Evolutionary conservation across 2,329 filamentous ascomycete genomes (phyloP), one percentile per base, ranked within the genome.

Genomic region (Fusarium subtropicale): DNA sequence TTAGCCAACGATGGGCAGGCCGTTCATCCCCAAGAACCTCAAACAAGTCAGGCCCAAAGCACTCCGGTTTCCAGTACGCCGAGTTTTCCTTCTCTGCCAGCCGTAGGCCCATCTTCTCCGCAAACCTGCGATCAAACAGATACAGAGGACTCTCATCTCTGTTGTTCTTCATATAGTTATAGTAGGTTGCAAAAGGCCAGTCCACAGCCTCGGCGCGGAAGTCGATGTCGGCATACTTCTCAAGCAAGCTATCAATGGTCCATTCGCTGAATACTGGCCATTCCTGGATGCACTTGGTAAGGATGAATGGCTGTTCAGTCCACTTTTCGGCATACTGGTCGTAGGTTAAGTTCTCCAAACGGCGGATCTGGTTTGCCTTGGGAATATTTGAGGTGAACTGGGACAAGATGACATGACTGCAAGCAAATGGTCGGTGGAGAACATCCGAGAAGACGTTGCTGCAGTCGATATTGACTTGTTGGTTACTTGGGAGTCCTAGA

Each of bases 141-240:
- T 98, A 98, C 3, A 98, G 80, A 0, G 95, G 95, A 66, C 92
- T 95, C 80, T 98, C 96, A 70, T 98, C 95, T 20, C 81, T 81
- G 76, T 88, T 95, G 76, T 91, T 86, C 42, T 84, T 82, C 91
- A 97, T 93, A 79, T 98, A 99, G 45, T 88, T 83, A 66, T 90
- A 83, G 78, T 98, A 98, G 0, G 88, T 92, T n/a, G 85, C 83
- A 66, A 97, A 87, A 0, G 90, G 88, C 95, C 95, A 98, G 80
- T 97, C 93, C 7, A 98, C 94, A 1, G 94, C 92, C 83, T 98
- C 96, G 12, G 95, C 95, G 41, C 93, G 89, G 79, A 98, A 97
- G 52, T 87, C 85, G 4, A 91, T 85, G 51, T 90, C 80, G 1
- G 85, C 83, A 76, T 94, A 93, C 64, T 84, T 82, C n/a, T 82